phyloP scores from a whole-genome alignment of 345 rosid genomes.

The Lepidium didymum region DNA sequence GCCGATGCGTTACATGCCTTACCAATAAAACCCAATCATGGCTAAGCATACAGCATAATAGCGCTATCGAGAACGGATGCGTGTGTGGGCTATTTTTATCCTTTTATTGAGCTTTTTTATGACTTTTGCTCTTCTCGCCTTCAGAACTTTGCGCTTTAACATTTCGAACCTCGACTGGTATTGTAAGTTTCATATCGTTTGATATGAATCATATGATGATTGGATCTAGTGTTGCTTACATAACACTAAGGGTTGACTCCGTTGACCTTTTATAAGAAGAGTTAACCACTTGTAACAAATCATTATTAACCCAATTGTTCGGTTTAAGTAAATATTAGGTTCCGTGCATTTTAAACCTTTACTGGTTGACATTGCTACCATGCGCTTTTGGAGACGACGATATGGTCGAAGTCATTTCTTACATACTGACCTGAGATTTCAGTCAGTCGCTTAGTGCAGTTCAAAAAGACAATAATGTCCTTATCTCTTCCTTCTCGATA shows the following conservation, averaged over 20 bases:
- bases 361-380: neutral
- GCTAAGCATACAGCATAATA: neutral
- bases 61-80: neutral
- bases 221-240: neutral
- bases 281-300: neutral
- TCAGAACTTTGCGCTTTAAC: conserved; percentile 12
- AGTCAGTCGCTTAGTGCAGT: neutral
- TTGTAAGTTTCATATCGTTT: conserved; percentile 11
- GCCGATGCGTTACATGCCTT: conserved; percentile 88
- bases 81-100: neutral
- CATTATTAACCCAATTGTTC: neutral
- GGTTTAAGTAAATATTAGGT: neutral
- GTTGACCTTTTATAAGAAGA: neutral
- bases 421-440: neutral
- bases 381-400: neutral
- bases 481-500: conserved; percentile 38
- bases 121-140: conserved; percentile 6
- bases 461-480: conserved; percentile 31
- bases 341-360: neutral
- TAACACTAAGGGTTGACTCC: neutral
- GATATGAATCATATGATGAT: conserved; percentile 4
- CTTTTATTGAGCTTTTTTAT: neutral
- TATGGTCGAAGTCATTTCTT: conserved; percentile 7
- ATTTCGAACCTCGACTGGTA: conserved; percentile 3
- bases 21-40: conserved; percentile 37